Percentiles rank a stretch among this genome's conserved stretches.
Evolutionary conservation across 2,329 filamentous ascomycete genomes (phyloP).

Genomic region (Cryphonectria parasitica): DNA sequence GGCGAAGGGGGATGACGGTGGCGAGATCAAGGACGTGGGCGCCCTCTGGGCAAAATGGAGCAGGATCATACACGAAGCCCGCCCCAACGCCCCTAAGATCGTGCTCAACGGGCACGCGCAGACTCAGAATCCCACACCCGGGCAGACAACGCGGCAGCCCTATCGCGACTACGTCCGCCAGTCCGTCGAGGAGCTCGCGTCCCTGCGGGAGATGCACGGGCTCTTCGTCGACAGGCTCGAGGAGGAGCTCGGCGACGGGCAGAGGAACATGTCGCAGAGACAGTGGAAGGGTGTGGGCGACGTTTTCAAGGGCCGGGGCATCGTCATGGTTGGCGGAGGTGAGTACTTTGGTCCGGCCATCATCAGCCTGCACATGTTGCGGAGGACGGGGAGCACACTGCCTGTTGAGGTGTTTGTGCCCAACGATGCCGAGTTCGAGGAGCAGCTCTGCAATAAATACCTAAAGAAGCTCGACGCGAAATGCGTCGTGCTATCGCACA

Average conservation of each 20-base stretch:
- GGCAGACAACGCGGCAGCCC: constrained; percentile 22
- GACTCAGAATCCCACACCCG: constrained; percentile 22
- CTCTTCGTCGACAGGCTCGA: constrained; percentile 41
- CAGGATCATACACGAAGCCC: constrained; percentile 24
- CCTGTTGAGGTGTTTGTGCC: constrained; percentile 49
- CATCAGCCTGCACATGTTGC: constrained; percentile 55
- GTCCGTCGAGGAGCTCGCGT: constrained; percentile 17
- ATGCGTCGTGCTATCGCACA: constrained; percentile 40
- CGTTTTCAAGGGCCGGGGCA: constrained; percentile 39
- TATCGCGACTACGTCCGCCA: constrained; percentile 24
- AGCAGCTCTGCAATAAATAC: constrained; percentile 37
- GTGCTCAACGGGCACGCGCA: constrained; percentile 20
- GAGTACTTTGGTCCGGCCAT: constrained; percentile 54
- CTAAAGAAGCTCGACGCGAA: constrained; percentile 38
- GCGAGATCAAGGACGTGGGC: constrained; percentile 24
- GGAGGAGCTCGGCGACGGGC: constrained; percentile 39
- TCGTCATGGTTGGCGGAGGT: constrained; percentile 55
- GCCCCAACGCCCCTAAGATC: constrained; percentile 19
- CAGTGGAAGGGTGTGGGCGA: constrained; percentile 21
- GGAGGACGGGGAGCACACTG: constrained; percentile 52
- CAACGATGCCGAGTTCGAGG: constrained; percentile 37
- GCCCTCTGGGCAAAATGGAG: constrained; percentile 28
- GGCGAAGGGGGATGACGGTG: constrained; percentile 14
- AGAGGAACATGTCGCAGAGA: constrained; percentile 34
- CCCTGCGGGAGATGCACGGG: constrained; percentile 37